phyloP scores from a whole-genome alignment of 257 asterid species.

The Echites panduratus region DNA sequence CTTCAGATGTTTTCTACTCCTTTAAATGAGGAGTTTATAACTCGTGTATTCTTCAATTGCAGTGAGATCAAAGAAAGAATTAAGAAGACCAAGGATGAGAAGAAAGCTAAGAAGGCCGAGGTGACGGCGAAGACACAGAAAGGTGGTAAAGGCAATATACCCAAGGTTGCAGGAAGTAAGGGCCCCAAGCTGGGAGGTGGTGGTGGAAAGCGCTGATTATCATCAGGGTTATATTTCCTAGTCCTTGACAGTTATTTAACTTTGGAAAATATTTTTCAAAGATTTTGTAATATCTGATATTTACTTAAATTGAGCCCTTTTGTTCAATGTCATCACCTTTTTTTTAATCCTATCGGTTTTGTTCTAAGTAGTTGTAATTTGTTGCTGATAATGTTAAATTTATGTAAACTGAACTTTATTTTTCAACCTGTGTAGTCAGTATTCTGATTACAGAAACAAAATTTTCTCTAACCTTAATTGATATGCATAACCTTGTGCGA shows the following conservation, averaged over 20 bases:
- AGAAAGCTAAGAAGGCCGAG: slow-evolving; percentile 87
- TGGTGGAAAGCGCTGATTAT: slow-evolving; percentile 64
- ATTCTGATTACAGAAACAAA: too few relatives aligned
- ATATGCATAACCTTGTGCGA: background rate
- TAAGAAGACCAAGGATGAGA: slow-evolving; percentile 85
- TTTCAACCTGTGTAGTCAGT: background rate
- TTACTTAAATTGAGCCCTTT: background rate
- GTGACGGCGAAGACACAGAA: slow-evolving; percentile 53
- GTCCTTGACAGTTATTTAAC: background rate
- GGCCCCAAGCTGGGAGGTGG: slow-evolving; percentile 89
- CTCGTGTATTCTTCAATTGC: slow-evolving; percentile 1
- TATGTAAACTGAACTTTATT: background rate
- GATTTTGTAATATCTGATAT: background rate
- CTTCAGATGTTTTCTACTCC: background rate
- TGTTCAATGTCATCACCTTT: background rate
- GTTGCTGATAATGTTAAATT: background rate
- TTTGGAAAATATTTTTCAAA: background rate
- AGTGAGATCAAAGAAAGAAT: slow-evolving; percentile 90
- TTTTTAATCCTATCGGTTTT: background rate
- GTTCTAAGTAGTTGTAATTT: background rate
- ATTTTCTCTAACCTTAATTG: too few relatives aligned
- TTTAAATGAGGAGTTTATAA: background rate
- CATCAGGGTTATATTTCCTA: background rate
- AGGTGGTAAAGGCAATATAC: slow-evolving; percentile 38
- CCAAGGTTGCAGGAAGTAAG: slow-evolving; percentile 49